Percentiles rank a stretch among this genome's conserved stretches.
These are phyloP conservation scores for Aspergillus intermedius DNA, from an alignment of 2,329 filamentous ascomycete species.

Conservation along the genomic window DNA sequence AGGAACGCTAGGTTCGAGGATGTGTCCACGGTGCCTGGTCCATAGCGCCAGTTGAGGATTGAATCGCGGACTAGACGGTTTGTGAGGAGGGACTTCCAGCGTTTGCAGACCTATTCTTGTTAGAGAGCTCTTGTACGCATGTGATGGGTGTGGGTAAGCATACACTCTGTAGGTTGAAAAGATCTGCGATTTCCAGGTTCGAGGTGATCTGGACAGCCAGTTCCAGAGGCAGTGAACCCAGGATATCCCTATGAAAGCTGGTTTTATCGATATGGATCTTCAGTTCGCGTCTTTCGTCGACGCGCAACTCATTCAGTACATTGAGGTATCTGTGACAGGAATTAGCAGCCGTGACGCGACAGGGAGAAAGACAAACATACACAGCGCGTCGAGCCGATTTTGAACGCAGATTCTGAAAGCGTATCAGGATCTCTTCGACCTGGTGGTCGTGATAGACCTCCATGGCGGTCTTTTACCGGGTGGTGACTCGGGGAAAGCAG, in stretches of 20 bases:
- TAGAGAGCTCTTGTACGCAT: background rate
- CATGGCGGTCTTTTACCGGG: background rate
- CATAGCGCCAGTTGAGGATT: constrained; percentile 11
- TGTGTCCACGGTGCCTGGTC: constrained; percentile 1
- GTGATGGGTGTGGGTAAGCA: background rate
- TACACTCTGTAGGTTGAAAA: constrained; percentile 25
- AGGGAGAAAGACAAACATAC: constrained; percentile 5
- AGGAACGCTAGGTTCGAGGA: constrained; percentile 6
- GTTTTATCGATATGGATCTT: constrained; percentile 12
- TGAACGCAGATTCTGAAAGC: constrained; percentile 18
- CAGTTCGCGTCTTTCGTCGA: constrained; percentile 28
- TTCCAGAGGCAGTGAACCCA: constrained; percentile 27
- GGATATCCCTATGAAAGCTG: constrained; percentile 27
- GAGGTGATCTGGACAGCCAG: constrained; percentile 22
- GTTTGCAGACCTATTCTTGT: constrained; percentile 27
- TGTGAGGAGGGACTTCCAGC: constrained; percentile 27
- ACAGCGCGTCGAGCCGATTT: constrained; percentile 15
- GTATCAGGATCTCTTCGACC: constrained; percentile 5
- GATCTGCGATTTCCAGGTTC: constrained; percentile 21
- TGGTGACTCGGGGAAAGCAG: no score
- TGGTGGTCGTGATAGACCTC: background rate
- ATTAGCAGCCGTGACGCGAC: background rate
- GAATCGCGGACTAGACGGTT: constrained; percentile 14
- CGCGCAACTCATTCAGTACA: constrained; percentile 21
- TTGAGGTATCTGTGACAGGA: constrained; percentile 17